Conservation (phyloP, 2,329 filamentous ascomycete species). For the Leptographium flavum region DNA sequence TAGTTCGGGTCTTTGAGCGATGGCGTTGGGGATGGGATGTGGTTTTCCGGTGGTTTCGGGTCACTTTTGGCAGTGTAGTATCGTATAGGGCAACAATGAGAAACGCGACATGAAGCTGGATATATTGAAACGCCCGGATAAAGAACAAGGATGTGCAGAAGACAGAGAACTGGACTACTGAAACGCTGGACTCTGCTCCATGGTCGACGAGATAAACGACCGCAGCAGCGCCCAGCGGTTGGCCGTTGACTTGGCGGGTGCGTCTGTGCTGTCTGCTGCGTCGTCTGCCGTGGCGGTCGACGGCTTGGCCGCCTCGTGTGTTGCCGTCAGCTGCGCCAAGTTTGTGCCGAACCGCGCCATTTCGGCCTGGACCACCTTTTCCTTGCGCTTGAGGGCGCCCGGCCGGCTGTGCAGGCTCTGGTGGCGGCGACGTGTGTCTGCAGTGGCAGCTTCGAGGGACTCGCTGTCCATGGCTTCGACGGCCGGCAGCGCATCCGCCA, state of each 20-base stretch:
- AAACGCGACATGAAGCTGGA: not conserved
- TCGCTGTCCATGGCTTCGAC: conserved; percentile 27
- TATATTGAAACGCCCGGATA: too few relatives aligned
- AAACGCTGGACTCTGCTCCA: conserved; percentile 80
- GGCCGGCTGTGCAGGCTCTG: conserved; percentile 56
- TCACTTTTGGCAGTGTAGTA: not conserved
- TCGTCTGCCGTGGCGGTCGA: conserved; percentile 4
- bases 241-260: conserved; percentile 24
- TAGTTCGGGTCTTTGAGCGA: conserved; percentile 2
- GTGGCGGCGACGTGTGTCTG: conserved; percentile 10
- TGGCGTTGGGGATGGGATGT: conserved; percentile 1
- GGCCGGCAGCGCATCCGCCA: conserved; percentile 70
- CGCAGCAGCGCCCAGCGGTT: conserved; percentile 70
- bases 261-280: conserved; percentile 4
- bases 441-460: conserved; percentile 13
- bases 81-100: not conserved
- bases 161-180: conserved; percentile 12
- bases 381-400: conserved; percentile 72
- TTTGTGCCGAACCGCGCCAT: conserved; percentile 73
- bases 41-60: not conserved
- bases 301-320: conserved; percentile 10
- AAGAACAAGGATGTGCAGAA: too few relatives aligned
- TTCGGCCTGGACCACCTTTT: conserved; percentile 65
- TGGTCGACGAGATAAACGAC: conserved; percentile 70
- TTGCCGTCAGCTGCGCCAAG: conserved; percentile 54